Base-by-base conservation (phyloP, 2,329 filamentous ascomycete species). In the Fusarium neocosmosporiellum region DNA sequence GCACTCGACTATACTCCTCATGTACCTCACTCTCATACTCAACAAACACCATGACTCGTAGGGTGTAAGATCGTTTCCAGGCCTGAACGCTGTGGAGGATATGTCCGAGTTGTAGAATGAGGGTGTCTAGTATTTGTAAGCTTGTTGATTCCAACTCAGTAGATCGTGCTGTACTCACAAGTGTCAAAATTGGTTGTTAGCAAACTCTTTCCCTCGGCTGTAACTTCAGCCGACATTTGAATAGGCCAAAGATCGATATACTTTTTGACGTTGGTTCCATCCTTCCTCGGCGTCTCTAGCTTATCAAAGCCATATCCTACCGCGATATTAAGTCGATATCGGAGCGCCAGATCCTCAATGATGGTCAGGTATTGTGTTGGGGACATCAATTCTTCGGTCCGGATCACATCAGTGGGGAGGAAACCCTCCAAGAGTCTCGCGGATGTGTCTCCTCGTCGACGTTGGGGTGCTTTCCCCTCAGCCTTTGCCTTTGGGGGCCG, bases 201-300 rank as follows among this genome's bases (percentile, higher is more conserved):
- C 7, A 96, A 86, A 71, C 87, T 91, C 78, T 90, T 89, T 1
- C 87, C 88, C 71, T 92, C 90, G 1, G 92, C 86, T 1, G 90
- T 89, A 36, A 96, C 89, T 76, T 96, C 93, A 1, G 94, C 94
- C 7, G 94, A 96, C 94, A 97, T 97, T 74, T 97, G 95, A 61
- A 97, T 96, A 0, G 94, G 94, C 94, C 94, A 97, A 6, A 97
- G 84, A 77, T 97, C 94, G 69, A 97, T 94, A 77, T 92, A 96
- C 77, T 91, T 93, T 78, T 96, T 96, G 5, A 84, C 85, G 61
- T 91, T 89, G 20, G 80, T 78, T 5, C 86, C 87, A 41, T 90
- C 85, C 1, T 86, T 80, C 22, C 88, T 86, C 1, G 94, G 94
- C 0, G 94, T 88, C 77, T 96, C 93, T 2, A 97, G 84, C 2